Conservation (phyloP, 441 rosid genomes). For the Oxalis stricta region DNA sequence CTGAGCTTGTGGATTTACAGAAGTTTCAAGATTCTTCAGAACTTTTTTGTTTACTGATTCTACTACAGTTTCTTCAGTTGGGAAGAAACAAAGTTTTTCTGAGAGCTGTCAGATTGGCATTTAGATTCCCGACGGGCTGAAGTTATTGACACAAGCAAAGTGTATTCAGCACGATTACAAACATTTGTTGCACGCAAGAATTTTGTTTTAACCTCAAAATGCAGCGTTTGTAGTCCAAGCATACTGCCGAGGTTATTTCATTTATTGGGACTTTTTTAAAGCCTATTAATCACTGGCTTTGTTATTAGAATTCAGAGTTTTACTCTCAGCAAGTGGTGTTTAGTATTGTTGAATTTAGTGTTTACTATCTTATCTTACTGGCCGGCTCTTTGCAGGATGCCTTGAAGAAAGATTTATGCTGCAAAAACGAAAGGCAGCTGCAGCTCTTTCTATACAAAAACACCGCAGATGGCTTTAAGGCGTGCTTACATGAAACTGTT, state of each 20-base stretch:
- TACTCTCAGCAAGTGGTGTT: not conserved
- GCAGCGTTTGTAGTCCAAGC: conserved; percentile 74
- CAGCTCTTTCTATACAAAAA: conserved; percentile 64
- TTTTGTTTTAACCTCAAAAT: conserved; percentile 36
- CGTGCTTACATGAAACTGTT: conserved; percentile 34
- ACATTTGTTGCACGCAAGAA: conserved; percentile 46
- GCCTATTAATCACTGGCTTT: not conserved
- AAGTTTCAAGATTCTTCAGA: too few relatives aligned
- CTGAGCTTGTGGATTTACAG: too few relatives aligned
- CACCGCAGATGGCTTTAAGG: conserved; percentile 50
- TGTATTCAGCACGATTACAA: conserved; percentile 51
- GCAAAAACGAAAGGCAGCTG: conserved; percentile 54
- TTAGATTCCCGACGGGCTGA: conserved; percentile 77
- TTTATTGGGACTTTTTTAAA: conserved; percentile 6
- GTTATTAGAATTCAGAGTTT: not conserved
- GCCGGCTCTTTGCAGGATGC: conserved; percentile 44
- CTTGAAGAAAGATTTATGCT: conserved; percentile 50
- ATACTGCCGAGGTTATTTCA: conserved; percentile 64
- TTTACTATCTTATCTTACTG: not conserved
- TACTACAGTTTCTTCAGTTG: conserved; percentile 35
- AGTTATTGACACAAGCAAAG: conserved; percentile 73
- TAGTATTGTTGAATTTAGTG: not conserved
- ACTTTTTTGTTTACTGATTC: conserved; percentile 5
- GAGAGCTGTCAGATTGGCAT: conserved; percentile 91
- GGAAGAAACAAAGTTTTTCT: conserved; percentile 92